Evolutionary conservation across 1,284 basidiomycete genomes (phyloP).

Genomic region (Sparassis latifolia): DNA sequence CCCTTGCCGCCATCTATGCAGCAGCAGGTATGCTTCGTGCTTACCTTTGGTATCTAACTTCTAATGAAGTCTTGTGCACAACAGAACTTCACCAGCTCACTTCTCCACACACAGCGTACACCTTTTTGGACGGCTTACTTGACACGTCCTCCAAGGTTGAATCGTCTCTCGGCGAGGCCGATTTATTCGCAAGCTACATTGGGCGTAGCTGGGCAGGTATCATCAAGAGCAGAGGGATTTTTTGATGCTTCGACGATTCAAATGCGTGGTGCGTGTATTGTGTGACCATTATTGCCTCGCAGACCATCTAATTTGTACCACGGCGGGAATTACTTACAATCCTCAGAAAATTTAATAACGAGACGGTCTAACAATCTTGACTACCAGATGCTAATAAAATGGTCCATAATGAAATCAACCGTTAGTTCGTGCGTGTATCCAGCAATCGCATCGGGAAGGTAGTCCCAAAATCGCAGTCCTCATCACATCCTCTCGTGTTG

Average conservation of each 20-base stretch:
- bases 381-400: no score
- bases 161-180: constrained; percentile 40
- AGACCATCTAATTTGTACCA: no score
- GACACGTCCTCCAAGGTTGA: constrained; percentile 37
- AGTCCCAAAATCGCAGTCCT: no score
- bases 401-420: no score
- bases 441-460: no score
- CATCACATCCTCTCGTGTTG: no score
- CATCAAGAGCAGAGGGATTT: constrained; percentile 51
- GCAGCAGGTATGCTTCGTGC: constrained; percentile 42
- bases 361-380: no score
- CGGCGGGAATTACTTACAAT: no score
- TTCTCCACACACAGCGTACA: constrained; percentile 55
- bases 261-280: no score
- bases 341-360: no score
- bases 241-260: constrained; percentile 16
- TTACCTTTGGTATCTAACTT: constrained; percentile 6
- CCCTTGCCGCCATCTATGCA: constrained; percentile 57
- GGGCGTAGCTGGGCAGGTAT: constrained; percentile 64
- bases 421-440: no score
- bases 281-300: no score
- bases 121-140: constrained; percentile 61
- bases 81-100: constrained; percentile 69
- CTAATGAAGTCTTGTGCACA: background rate
- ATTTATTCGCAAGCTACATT: constrained; percentile 52